Evolutionary conservation across 2,329 filamentous ascomycete genomes (phyloP), one percentile per base, ranked within the genome.

Genomic region (Rutstroemia sp.): DNA sequence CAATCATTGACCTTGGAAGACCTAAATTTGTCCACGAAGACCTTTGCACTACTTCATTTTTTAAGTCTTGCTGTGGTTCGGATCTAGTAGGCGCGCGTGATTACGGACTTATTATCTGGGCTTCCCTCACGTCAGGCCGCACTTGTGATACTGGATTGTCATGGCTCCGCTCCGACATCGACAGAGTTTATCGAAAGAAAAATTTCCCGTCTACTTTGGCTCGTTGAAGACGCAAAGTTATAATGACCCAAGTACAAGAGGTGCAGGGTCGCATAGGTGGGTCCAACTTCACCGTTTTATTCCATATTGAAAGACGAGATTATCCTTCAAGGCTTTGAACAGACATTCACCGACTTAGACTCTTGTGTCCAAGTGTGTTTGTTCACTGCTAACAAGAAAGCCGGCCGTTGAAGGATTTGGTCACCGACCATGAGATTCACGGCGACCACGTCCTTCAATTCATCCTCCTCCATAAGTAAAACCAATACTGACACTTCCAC

Each of bases 191-290:
- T 72, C 83, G 23, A 90, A 89, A 69, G 83, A 89, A 51, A 78
- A 80, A 54, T 89, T 95, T 67, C 75, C 84, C 2, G 70, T 73
- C 39, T 78, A 85, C 60, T 90, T 95, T 70, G 76, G 78, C 21
- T 78, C 76, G 34, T 76, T 88, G 46, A 87, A 88, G 69, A 87
- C 84, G 21, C 84, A 88, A 64, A 77, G 80, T 17, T 94, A 94
- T 72, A 78, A 78, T 60, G 86, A 89, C 64, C 79, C 67, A 23
- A 73, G 74, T 41, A 73, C 80, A 23, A 75, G 82, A 62, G 78
- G 78, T 7, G 74, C 73, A 10, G 75, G 75, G 16, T 78, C 77
- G 57, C 79, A 84, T 63, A 79, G 78, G 82, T 86, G 72, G 61
- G 78, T 72, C 16, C 30, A 49, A 45, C 19, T n/a, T 16, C 27